These are phyloP conservation scores for Brettanomyces anomalus DNA, from an alignment of 805 yeast genomes.

Conservation along the genomic window DNA sequence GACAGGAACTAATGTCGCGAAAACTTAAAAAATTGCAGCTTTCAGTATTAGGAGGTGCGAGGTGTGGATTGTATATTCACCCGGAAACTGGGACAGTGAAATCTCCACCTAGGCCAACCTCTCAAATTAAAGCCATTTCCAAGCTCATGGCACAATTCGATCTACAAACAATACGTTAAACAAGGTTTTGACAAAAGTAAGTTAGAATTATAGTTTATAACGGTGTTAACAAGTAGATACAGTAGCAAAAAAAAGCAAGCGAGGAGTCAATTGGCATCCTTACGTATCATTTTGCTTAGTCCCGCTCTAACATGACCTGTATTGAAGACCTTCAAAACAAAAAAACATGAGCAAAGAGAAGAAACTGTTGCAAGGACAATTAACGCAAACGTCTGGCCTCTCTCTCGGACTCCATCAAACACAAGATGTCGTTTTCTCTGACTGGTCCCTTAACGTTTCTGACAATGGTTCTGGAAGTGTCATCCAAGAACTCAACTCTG, in stretches of 20 bases:
- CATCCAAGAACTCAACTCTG: conserved; percentile 95
- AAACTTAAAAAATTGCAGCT: too few relatives aligned
- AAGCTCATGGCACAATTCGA: too few relatives aligned
- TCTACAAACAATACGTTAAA: too few relatives aligned
- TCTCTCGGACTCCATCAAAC: conserved; percentile 99
- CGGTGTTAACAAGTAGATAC: neutral
- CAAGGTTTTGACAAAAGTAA: neutral
- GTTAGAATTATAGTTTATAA: conserved; percentile 1
- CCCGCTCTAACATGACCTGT: too few relatives aligned
- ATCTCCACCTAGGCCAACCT: too few relatives aligned
- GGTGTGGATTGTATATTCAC: neutral
- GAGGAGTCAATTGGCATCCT: neutral
- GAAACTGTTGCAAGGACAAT: neutral
- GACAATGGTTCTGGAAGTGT: conserved; percentile 90
- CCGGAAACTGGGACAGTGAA: too few relatives aligned
- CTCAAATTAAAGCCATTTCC: too few relatives aligned
- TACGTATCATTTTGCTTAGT: too few relatives aligned
- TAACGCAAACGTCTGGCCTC: conserved; percentile 95
- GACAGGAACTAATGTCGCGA: too few relatives aligned
- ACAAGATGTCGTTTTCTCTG: conserved; percentile 96
- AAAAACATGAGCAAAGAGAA: too few relatives aligned
- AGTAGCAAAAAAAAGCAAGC: neutral
- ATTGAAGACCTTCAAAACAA: too few relatives aligned
- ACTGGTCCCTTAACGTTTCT: conserved; percentile 98
- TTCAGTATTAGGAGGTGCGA: conserved; percentile 1